Conservation (phyloP, 305 asterid genomes). For the Rubia balearica region DNA sequence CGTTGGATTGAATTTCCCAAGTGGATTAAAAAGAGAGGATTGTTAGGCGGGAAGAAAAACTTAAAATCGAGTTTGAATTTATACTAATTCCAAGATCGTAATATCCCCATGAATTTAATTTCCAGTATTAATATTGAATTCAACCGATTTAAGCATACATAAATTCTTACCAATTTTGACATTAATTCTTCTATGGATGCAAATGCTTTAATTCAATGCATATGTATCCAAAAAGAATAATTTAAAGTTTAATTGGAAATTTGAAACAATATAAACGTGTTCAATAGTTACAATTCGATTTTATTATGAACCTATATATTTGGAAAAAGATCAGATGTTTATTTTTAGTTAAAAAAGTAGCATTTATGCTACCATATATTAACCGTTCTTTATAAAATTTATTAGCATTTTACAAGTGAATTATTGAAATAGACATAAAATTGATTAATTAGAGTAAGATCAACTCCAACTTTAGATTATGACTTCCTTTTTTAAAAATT, state of each 20-base stretch:
- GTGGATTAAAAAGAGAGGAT: neutral
- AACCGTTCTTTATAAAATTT: no score
- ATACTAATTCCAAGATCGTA: neutral
- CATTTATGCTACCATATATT: no score
- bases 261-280: no score
- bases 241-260: neutral
- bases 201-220: neutral
- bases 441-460: no score
- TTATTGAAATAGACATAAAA: no score
- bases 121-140: neutral
- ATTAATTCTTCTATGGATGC: neutral
- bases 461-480: no score
- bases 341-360: no score
- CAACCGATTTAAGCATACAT: neutral
- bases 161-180: neutral
- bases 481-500: no score
- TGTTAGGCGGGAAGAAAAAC: neutral
- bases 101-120: neutral
- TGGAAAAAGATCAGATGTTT: no score
- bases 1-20: neutral
- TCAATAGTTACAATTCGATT: no score
- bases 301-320: no score
- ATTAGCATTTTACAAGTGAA: no score
- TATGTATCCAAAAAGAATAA: neutral
- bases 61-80: neutral